phyloP scores from a whole-genome alignment of 1,284 basidiomycete genomes.

The Pyrrhoderma lamaoense region DNA sequence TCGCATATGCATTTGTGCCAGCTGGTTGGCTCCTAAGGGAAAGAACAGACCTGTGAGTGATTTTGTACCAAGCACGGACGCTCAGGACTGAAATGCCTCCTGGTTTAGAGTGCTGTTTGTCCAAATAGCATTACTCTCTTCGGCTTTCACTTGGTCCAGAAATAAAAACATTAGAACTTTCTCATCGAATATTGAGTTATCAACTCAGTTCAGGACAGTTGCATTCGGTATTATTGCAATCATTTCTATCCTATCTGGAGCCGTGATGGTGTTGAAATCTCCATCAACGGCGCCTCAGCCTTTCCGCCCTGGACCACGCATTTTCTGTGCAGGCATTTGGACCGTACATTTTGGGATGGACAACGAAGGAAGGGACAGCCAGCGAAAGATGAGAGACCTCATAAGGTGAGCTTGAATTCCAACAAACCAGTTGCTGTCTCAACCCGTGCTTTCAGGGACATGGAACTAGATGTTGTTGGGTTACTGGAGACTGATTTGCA shows the following conservation, averaged over 20 bases:
- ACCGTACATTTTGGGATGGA: constrained; percentile 89
- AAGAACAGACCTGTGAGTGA: constrained; percentile 61
- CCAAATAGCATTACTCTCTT: constrained; percentile 11
- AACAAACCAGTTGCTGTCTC: background rate
- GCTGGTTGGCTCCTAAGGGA: constrained; percentile 77
- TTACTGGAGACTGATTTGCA: constrained; percentile 85
- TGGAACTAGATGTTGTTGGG: constrained; percentile 78
- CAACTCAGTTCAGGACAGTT: constrained; percentile 15
- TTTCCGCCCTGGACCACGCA: constrained; percentile 57
- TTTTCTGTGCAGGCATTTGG: constrained; percentile 89
- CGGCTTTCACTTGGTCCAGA: constrained; percentile 12
- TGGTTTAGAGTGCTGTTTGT: constrained; percentile 12
- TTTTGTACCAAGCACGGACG: background rate
- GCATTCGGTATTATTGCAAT: constrained; percentile 31
- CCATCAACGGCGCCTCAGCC: constrained; percentile 46
- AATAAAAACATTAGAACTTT: background rate
- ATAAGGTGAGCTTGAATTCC: constrained; percentile 39
- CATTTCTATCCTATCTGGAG: constrained; percentile 42
- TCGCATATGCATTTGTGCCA: constrained; percentile 93
- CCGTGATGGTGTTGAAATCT: constrained; percentile 46
- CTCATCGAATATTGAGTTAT: background rate
- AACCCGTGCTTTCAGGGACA: constrained; percentile 44
- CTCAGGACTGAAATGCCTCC: background rate
- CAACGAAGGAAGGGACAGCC: constrained; percentile 77
- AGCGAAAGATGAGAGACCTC: constrained; percentile 69